Evolutionary conservation across 2,329 filamentous ascomycete species (phyloP), one percentile per base, ranked within the genome.

Genomic region (Cladosporium sp.): DNA sequence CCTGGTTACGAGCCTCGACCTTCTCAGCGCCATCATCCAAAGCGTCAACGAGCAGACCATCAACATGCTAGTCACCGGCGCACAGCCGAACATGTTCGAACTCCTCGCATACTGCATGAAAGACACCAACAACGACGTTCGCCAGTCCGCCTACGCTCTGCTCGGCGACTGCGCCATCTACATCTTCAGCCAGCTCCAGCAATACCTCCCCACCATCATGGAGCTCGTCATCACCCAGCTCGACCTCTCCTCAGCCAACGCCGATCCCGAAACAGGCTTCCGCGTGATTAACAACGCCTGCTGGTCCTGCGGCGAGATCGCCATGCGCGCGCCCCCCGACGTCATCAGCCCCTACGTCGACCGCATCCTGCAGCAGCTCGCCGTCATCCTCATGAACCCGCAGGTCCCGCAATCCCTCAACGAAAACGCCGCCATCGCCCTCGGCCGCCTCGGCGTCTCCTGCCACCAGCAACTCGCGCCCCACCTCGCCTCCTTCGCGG

Each of bases 281-380:
- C 89, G 90, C 55, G 91, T 97, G 31, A 84, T 97, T 55, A 98
- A 97, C 78, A 98, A 98, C 67, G 92, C 93, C 18, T 97, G 92
- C 73, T 98, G 93, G 93, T 95, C 91, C 6, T 85, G 84, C 19
- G 93, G 93, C 40, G 93, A 98, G 74, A 93, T 97, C 56, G 83
- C 90, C 13, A 84, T 95, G 69, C 84, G 89, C 56, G 79, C 87
- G 66, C 82, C 84, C 59, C 82, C 84, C 56, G 74, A 77, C 31
- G 82, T 79, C 50, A 87, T 96, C 82, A 78, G 78, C 1, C 86
- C 85, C 1, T 95, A 86, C 66, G 80, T 90, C 9, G 83, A 87
- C 18, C 81, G 86, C 56, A 75, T 98, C 13, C 83, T 95, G 54
- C 80, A 85, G 56, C 83, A 86, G 37, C 82, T 95, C 28, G 80